These are phyloP conservation scores for Agaricus bisporus DNA, from an alignment of 768 basidiomycete genomes.

Conservation along the genomic window DNA sequence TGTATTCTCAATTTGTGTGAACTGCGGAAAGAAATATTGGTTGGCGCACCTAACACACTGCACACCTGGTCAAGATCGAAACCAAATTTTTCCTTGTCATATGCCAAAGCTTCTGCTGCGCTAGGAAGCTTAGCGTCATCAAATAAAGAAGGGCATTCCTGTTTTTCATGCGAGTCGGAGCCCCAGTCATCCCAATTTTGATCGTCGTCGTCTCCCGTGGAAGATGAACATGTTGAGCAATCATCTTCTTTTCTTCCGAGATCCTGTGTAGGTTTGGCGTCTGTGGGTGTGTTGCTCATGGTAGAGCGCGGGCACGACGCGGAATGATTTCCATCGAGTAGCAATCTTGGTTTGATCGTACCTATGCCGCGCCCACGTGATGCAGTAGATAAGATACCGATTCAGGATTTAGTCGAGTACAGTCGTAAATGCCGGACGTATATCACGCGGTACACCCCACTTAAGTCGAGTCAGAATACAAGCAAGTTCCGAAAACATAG, in stretches of 20 bases:
- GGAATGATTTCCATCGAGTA: too few relatives aligned
- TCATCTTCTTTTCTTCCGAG: constrained; percentile 18
- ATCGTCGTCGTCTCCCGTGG: constrained; percentile 41
- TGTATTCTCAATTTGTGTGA: constrained; percentile 20
- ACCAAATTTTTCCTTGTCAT: constrained; percentile 55
- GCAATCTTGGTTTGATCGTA: background rate
- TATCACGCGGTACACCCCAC: too few relatives aligned
- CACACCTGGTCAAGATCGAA: constrained; percentile 56
- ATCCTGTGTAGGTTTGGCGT: constrained; percentile 18
- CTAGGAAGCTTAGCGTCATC: constrained; percentile 58
- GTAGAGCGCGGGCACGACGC: background rate
- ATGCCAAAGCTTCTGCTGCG: constrained; percentile 48
- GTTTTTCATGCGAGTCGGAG: constrained; percentile 53
- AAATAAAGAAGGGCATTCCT: constrained; percentile 68
- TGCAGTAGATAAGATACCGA: background rate
- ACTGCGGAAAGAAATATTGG: background rate
- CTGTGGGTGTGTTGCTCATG: constrained; percentile 36
- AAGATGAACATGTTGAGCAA: constrained; percentile 22
- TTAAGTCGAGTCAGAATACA: too few relatives aligned
- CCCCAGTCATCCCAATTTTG: constrained; percentile 78
- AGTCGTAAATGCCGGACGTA: too few relatives aligned
- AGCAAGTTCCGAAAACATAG: too few relatives aligned
- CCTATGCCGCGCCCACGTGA: constrained; percentile 1
- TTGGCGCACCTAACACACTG: constrained; percentile 46
- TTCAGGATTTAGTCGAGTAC: too few relatives aligned